These are phyloP conservation scores for Meira miltonrushii DNA, from an alignment of 1,284 basidiomycete species.

Conservation along the genomic window DNA sequence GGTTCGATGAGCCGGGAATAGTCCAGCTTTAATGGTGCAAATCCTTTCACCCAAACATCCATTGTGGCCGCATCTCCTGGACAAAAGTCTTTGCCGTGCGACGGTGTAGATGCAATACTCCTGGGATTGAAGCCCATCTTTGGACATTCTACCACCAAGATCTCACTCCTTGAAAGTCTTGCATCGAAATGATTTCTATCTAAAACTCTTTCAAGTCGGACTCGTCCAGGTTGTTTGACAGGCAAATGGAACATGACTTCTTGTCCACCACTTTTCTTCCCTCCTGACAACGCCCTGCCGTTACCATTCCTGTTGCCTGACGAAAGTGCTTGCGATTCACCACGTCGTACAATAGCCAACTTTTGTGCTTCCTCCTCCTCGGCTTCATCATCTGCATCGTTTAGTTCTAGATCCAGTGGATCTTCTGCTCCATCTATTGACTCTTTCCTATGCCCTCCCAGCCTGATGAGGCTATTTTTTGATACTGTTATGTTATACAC, in stretches of 20 bases:
- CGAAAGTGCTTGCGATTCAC: neutral
- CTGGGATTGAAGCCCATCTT: slow-evolving; percentile 27
- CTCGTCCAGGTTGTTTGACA: slow-evolving; percentile 30
- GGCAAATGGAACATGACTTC: slow-evolving; percentile 38
- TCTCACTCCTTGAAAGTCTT: slow-evolving; percentile 28
- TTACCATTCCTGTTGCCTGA: neutral
- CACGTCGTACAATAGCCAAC: neutral
- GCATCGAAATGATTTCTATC: slow-evolving; percentile 43
- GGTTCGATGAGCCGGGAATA: slow-evolving; percentile 22
- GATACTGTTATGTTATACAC: slow-evolving; percentile 62
- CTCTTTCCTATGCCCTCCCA: slow-evolving; percentile 6
- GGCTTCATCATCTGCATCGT: slow-evolving; percentile 9
- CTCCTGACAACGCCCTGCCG: neutral
- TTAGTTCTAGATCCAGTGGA: slow-evolving; percentile 8
- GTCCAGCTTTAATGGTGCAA: slow-evolving; percentile 40
- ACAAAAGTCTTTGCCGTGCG: slow-evolving; percentile 18
- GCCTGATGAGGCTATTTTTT: neutral
- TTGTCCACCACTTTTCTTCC: neutral
- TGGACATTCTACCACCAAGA: slow-evolving; percentile 46
- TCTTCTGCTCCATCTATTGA: slow-evolving; percentile 3
- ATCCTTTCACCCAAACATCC: slow-evolving; percentile 34
- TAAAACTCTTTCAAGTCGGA: slow-evolving; percentile 43
- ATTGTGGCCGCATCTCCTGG: slow-evolving; percentile 38
- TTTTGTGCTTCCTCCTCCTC: neutral
- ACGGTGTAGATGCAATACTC: neutral